Evolutionary conservation across 1,284 basidiomycete genomes (phyloP), one percentile per base, ranked within the genome.

Genomic region (Sporisorium scitamineum): DNA sequence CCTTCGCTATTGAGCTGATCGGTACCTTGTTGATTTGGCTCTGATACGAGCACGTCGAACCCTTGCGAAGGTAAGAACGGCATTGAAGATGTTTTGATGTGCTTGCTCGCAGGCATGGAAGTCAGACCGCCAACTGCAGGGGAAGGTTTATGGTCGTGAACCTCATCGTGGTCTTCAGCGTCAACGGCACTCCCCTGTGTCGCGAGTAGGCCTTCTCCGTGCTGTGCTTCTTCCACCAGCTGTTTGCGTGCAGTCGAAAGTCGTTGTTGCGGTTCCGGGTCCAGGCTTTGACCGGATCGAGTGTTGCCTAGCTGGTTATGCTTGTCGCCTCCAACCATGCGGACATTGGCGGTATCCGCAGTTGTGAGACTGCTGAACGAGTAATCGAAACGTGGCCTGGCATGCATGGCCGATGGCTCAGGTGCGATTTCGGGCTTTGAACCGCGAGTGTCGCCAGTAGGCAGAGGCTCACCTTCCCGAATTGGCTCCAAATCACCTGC

Each of bases 1-100:
- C 37, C 13, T 32, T 60, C 48, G 8, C 10, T 27, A 16, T 50
- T 32, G 13, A 70, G 57, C 53, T 70, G 51, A 44, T 56, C 42
- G 14, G 57, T 48, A 16, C 44, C 50, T 9, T 61, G 57, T 32
- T 53, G 41, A 24, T 54, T 56, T 3, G 54, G 48, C 11, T 53
- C 53, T 3, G 62, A 24, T 0, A 65, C 54, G n/a, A 65, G 54
- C 6, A 71, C 39, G 14, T 63, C 53, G 32, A 58, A 63, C 5
- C 58, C 59, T 27, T 71, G 69, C 7, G 62, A 66, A 1, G 69
- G 69, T 1, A 71, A 55, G n/a, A 71, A 65, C 0, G 69, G 69
- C 61, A 65, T 62, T 14, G 69, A 71, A 1, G 54, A 56, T 0
- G 69, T 65, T 48, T 71, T 71, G 50, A 66, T 58, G 39, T 71